Evolutionary conservation across 805 yeast species (phyloP).

Genomic region (Candida golubevii): DNA sequence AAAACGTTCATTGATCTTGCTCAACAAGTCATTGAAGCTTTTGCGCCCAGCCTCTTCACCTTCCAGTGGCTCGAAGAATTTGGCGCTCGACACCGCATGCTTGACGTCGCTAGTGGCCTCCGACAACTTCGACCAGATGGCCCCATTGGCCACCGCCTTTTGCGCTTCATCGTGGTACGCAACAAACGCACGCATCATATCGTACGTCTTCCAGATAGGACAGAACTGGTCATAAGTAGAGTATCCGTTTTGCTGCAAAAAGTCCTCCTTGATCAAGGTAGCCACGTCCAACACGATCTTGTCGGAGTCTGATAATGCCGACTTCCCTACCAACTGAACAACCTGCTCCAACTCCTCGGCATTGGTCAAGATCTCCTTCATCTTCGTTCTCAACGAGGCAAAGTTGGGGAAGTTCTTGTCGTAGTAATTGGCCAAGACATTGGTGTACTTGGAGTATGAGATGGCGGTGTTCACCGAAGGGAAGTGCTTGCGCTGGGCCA

Average conservation of each 20-base stretch:
- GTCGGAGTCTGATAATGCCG: slow-evolving; percentile 94
- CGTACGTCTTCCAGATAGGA: slow-evolving; percentile 98
- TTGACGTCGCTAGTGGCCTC: slow-evolving; percentile 89
- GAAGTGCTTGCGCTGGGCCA: slow-evolving; percentile 99
- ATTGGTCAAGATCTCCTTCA: slow-evolving; percentile 89
- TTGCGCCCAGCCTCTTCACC: slow-evolving; percentile 76
- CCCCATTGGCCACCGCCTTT: slow-evolving; percentile 91
- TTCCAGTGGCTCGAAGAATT: slow-evolving; percentile 91
- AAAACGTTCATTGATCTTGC: slow-evolving; percentile 80
- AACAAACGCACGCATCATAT: slow-evolving; percentile 95
- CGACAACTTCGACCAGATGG: slow-evolving; percentile 87
- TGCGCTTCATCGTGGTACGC: slow-evolving; percentile 95
- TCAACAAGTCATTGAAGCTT: slow-evolving; percentile 73
- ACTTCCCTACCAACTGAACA: slow-evolving; percentile 97
- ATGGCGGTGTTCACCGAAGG: slow-evolving; percentile 96
- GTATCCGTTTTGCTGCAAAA: slow-evolving; percentile 98
- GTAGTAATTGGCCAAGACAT: slow-evolving; percentile 79
- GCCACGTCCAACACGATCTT: slow-evolving; percentile 95
- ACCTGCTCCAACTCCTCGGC: slow-evolving; percentile 99
- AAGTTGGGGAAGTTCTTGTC: slow-evolving; percentile 85
- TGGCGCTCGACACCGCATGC: slow-evolving; percentile 90
- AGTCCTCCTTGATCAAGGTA: slow-evolving; percentile 89
- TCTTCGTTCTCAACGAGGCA: slow-evolving; percentile 83
- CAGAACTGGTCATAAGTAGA: slow-evolving; percentile 98
- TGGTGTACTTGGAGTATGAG: slow-evolving; percentile 95